Evolutionary conservation across 2,329 filamentous ascomycete genomes (phyloP).

Genomic region (Aureobasidium vineae): DNA sequence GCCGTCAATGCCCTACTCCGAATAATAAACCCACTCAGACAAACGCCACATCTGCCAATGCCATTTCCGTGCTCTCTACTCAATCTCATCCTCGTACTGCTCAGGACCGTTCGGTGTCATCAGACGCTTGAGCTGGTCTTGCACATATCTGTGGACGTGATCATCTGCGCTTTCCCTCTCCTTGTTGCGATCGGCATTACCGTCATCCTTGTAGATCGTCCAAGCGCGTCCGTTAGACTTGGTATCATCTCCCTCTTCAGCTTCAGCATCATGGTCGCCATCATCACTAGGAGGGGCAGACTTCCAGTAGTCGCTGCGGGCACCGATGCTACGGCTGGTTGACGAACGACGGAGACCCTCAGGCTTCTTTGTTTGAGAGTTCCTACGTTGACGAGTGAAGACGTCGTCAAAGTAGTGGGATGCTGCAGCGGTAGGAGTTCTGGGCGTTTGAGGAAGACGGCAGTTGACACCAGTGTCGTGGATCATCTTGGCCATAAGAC

Average conservation of each 20-base stretch:
- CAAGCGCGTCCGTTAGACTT: conserved; percentile 40
- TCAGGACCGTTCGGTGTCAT: conserved; percentile 56
- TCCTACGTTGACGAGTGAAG: conserved; percentile 58
- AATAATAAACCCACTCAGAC: not conserved
- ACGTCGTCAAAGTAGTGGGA: conserved; percentile 95
- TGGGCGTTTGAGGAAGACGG: conserved; percentile 87
- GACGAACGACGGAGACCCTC: conserved; percentile 71
- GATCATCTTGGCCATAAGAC: conserved; percentile 92
- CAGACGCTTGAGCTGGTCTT: conserved; percentile 73
- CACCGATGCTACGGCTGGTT: conserved; percentile 77
- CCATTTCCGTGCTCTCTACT: conserved; percentile 34
- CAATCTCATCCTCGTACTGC: conserved; percentile 61
- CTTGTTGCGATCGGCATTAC: conserved; percentile 34
- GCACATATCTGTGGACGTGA: conserved; percentile 78
- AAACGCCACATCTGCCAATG: conserved; percentile 12
- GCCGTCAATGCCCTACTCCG: not conserved
- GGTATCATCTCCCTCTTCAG: conserved; percentile 34
- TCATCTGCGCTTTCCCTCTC: conserved; percentile 45
- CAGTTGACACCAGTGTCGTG: conserved; percentile 93
- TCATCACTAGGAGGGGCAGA: conserved; percentile 36
- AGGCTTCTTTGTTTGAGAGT: conserved; percentile 42
- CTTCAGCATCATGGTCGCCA: conserved; percentile 38
- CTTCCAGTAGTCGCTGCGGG: conserved; percentile 69
- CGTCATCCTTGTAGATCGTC: conserved; percentile 51
- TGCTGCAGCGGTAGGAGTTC: conserved; percentile 78